Evolutionary conservation across 2,329 filamentous ascomycete genomes (phyloP).

Genomic region (Pseudogymnoascus sp.): DNA sequence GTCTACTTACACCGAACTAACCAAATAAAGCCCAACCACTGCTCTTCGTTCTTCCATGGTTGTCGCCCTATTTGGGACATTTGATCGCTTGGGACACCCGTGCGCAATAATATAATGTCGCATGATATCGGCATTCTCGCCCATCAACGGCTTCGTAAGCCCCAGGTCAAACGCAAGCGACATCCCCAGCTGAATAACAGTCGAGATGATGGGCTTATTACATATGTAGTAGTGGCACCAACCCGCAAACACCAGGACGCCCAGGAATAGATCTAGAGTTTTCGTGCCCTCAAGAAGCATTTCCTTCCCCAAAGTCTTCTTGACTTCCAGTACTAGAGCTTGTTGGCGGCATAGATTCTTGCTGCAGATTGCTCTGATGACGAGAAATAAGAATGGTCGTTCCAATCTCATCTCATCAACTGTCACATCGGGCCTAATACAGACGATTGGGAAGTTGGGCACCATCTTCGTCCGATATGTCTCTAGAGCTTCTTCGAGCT

Average conservation of each 20-base stretch:
- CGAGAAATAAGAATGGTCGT: neutral
- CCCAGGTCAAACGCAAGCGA: neutral
- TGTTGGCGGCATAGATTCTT: neutral
- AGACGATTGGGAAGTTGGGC: constrained; percentile 12
- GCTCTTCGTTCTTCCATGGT: constrained; percentile 14
- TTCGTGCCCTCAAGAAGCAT: neutral
- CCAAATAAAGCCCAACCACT: constrained; percentile 8
- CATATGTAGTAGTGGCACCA: constrained; percentile 2
- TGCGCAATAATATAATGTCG: neutral
- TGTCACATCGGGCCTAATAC: neutral
- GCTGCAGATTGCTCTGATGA: neutral
- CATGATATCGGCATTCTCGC: neutral
- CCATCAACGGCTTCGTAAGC: neutral
- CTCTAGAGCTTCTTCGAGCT: constrained; percentile 10
- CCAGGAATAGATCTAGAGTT: neutral
- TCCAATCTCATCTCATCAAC: neutral
- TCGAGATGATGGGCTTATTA: neutral
- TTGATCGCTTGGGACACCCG: neutral
- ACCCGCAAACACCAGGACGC: neutral
- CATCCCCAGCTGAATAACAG: neutral
- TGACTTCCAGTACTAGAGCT: neutral
- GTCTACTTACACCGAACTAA: constrained; percentile 10
- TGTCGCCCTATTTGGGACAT: neutral
- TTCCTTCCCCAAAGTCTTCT: neutral
- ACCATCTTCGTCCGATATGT: constrained; percentile 11